Conservation (phyloP, 108 stramenopile species). For the Aurantiochytrium sp. region DNA sequence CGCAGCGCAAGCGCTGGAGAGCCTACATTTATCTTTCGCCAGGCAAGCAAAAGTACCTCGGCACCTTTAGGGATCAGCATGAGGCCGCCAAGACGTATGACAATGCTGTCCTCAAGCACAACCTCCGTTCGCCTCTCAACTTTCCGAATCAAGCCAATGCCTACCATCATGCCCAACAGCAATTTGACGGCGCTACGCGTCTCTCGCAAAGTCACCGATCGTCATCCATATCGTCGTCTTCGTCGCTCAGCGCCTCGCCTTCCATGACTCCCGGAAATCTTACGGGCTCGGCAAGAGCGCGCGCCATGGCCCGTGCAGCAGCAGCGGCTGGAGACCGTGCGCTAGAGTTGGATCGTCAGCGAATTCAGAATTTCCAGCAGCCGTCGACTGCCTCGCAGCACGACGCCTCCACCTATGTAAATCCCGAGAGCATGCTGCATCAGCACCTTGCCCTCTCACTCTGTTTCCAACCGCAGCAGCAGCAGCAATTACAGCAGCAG, state of each 20-base stretch:
- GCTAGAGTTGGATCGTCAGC: neutral
- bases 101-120: neutral
- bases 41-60: constrained; percentile 10
- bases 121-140: neutral
- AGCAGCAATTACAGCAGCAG: neutral
- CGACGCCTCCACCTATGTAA: too few species aligned
- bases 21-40: constrained; percentile 4
- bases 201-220: too few species aligned
- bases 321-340: neutral
- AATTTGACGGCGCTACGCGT: too few species aligned
- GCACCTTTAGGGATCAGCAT: neutral
- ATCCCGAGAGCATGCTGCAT: too few species aligned
- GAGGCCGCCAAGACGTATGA: neutral
- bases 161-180: neutral
- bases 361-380: neutral
- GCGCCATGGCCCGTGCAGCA: neutral
- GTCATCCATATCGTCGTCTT: too few species aligned
- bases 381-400: neutral
- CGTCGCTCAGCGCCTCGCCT: too few species aligned
- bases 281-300: neutral
- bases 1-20: constrained; percentile 16
- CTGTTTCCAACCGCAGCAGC: neutral
- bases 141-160: neutral
- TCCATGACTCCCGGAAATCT: too few species aligned
- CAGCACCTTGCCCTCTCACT: too few species aligned